Percentiles rank a stretch among this genome's conserved stretches.
Conservation (phyloP, 495 filamentous ascomycete species). For the Penicillium parvum region DNA sequence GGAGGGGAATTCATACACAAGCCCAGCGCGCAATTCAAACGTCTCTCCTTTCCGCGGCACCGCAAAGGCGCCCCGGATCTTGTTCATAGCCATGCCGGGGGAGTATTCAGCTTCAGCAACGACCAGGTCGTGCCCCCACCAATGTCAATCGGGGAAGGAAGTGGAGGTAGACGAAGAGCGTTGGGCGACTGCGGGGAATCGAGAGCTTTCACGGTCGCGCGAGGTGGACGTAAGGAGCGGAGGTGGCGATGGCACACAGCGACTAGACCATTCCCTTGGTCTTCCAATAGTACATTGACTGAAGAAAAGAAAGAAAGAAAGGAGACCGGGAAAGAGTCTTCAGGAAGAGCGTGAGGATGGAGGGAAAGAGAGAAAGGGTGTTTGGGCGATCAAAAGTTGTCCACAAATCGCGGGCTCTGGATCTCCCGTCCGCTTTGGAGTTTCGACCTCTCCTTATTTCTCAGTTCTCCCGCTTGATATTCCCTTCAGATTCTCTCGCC, state of each 20-base stretch:
- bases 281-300: constrained; percentile 11
- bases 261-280: constrained; percentile 14
- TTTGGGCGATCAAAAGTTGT: constrained; percentile 37
- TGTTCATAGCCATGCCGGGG: constrained; percentile 81
- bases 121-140: constrained; percentile 47
- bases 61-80: constrained; percentile 90
- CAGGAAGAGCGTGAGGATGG: constrained; percentile 6
- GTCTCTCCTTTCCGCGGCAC: constrained; percentile 95
- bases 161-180: constrained; percentile 19
- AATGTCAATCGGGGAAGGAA: constrained; percentile 20
- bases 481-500: not conserved
- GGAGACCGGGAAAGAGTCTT: constrained; percentile 6
- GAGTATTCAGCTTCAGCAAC: constrained; percentile 39
- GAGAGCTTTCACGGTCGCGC: constrained; percentile 36
- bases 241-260: constrained; percentile 11
- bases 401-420: constrained; percentile 38
- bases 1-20: constrained; percentile 58
- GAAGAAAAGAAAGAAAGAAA: constrained; percentile 4
- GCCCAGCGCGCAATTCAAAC: constrained; percentile 91
- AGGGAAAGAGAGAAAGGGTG: constrained; percentile 23
- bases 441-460: constrained; percentile 6
- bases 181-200: constrained; percentile 40
- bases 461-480: not conserved
- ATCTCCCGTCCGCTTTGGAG: constrained; percentile 22
- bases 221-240: constrained; percentile 12